Conservation (phyloP, 1,284 basidiomycete genomes). For the Puccinia sorghi region DNA sequence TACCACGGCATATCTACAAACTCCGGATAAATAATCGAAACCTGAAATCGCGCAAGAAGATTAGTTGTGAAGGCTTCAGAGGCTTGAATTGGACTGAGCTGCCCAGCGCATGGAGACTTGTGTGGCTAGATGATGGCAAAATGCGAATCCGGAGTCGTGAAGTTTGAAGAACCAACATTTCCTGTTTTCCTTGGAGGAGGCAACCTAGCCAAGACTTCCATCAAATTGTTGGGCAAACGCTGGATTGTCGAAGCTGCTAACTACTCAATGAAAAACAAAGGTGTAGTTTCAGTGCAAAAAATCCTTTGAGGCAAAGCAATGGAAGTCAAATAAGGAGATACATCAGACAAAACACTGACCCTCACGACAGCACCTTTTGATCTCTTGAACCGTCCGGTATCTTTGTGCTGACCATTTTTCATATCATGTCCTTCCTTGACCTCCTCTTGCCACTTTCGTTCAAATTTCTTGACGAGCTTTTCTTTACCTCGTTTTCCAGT, state of each 20-base stretch:
- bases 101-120: too few species aligned
- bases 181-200: conserved; percentile 27
- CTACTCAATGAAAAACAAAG: conserved; percentile 1
- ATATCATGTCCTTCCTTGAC: conserved; percentile 41
- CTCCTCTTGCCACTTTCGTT: conserved; percentile 42
- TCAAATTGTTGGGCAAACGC: conserved; percentile 29
- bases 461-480: conserved; percentile 38
- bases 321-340: neutral
- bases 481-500: conserved; percentile 32
- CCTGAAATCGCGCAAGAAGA: neutral
- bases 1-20: neutral
- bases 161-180: neutral
- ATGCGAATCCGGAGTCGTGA: neutral
- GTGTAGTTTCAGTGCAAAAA: neutral
- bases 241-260: conserved; percentile 27
- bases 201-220: conserved; percentile 30
- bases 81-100: too few species aligned
- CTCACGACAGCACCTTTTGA: conserved; percentile 23
- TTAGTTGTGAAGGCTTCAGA: too few species aligned
- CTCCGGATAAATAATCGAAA: conserved; percentile 9
- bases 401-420: conserved; percentile 23
- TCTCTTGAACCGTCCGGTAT: conserved; percentile 24
- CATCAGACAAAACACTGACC: neutral
- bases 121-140: neutral
- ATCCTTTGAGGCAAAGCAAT: neutral